Conservation (phyloP, 768 basidiomycete genomes). For the Galerina marginata region DNA sequence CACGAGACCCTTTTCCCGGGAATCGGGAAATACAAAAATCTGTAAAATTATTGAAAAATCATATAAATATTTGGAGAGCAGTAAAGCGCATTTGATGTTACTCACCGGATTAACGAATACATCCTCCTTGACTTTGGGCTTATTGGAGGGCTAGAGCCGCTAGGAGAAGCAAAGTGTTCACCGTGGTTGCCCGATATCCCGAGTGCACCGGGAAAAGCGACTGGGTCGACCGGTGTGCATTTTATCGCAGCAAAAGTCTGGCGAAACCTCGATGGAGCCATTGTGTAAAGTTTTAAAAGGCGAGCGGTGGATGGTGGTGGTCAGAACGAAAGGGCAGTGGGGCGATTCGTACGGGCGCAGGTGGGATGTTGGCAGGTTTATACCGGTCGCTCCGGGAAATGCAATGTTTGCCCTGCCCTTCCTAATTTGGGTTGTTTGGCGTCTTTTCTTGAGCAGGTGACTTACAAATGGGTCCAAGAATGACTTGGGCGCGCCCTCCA, state of each 20-base stretch:
- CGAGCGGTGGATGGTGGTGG: constrained; percentile 21
- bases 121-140: neutral
- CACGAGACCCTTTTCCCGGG: constrained; percentile 10
- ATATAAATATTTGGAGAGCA: neutral
- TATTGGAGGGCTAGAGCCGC: neutral
- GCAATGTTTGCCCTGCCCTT: constrained; percentile 21
- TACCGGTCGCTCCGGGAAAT: constrained; percentile 43
- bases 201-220: constrained; percentile 31
- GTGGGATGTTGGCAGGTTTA: constrained; percentile 41
- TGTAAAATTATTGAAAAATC: constrained; percentile 6
- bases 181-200: constrained; percentile 25
- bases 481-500: constrained; percentile 22
- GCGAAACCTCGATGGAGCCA: too few species aligned
- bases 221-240: neutral
- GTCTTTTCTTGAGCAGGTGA: constrained; percentile 13
- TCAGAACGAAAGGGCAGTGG: constrained; percentile 24
- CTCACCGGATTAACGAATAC: neutral
- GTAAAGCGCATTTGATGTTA: neutral
- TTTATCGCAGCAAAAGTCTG: neutral
- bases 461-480: constrained; percentile 10
- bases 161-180: neutral
- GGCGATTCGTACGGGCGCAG: constrained; percentile 33
- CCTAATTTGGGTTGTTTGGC: constrained; percentile 18
- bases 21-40: constrained; percentile 8
- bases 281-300: neutral